These are phyloP conservation scores for Firmiana major DNA, from an alignment of 345 rosid species.

Conservation along the genomic window DNA sequence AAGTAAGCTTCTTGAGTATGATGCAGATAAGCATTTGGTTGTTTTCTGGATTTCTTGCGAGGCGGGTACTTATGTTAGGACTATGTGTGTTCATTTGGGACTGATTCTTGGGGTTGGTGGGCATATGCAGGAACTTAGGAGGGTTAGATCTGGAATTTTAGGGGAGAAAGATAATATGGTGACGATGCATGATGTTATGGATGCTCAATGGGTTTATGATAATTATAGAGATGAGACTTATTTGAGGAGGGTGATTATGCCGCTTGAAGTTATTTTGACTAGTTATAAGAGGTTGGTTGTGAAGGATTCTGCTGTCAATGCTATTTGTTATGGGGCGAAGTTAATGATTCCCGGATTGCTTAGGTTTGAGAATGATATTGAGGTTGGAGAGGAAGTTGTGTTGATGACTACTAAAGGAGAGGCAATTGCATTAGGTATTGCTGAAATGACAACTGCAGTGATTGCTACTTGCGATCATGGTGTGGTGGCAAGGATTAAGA, in stretches of 20 bases:
- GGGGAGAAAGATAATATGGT: slow-evolving; percentile 98
- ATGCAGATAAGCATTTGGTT: slow-evolving; percentile 73
- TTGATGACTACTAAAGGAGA: slow-evolving; percentile 97
- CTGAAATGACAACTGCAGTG: slow-evolving; percentile 96
- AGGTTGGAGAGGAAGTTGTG: slow-evolving; percentile 83
- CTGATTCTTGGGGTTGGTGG: slow-evolving; percentile 90
- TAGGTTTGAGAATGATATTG: slow-evolving; percentile 89
- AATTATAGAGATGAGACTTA: slow-evolving; percentile 65
- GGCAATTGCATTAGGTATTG: slow-evolving; percentile 86
- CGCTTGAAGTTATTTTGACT: slow-evolving; percentile 75
- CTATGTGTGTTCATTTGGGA: slow-evolving; percentile 93
- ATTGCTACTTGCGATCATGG: slow-evolving; percentile 98
- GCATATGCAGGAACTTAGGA: slow-evolving; percentile 94
- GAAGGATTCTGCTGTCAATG: slow-evolving; percentile 92
- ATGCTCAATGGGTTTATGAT: slow-evolving; percentile 86
- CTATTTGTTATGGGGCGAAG: slow-evolving; percentile 94
- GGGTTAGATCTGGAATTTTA: slow-evolving; percentile 87
- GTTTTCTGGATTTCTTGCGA: slow-evolving; percentile 96
- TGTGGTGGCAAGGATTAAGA: slow-evolving; percentile 90
- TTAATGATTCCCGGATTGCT: slow-evolving; percentile 86
- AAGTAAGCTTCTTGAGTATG: slow-evolving; percentile 87
- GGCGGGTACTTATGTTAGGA: slow-evolving; percentile 94
- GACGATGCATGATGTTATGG: slow-evolving; percentile 96
- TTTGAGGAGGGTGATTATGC: slow-evolving; percentile 88
- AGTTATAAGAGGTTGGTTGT: slow-evolving; percentile 93